Percentiles rank a stretch among this genome's conserved stretches.
phyloP scores from a whole-genome alignment of 2,329 filamentous ascomycete genomes.

The Fusarium ramigenum region DNA sequence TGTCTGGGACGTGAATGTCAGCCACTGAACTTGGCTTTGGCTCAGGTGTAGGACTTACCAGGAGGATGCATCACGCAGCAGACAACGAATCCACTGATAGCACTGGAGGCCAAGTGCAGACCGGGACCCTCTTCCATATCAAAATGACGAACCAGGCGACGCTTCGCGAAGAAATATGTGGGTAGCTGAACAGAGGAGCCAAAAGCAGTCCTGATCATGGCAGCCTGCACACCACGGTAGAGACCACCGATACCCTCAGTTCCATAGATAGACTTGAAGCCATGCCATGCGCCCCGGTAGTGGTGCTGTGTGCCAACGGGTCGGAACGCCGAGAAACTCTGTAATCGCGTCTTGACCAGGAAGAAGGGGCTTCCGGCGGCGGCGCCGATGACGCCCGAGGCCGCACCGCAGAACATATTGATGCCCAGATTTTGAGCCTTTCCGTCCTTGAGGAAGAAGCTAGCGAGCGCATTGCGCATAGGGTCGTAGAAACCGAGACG shows the following conservation, averaged over 20 bases:
- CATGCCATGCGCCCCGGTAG: constrained; percentile 87
- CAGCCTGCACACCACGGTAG: constrained; percentile 89
- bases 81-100: constrained; percentile 92
- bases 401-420: constrained; percentile 93
- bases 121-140: constrained; percentile 91
- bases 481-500: constrained; percentile 98
- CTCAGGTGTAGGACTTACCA: constrained; percentile 59
- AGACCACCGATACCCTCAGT: constrained; percentile 82
- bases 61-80: constrained; percentile 99
- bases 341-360: constrained; percentile 94
- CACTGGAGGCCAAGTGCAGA: constrained; percentile 87
- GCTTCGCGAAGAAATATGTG: constrained; percentile 98
- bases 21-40: neutral
- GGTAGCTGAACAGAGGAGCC: constrained; percentile 96
- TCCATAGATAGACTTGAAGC: constrained; percentile 80
- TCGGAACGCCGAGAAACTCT: constrained; percentile 91
- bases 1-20: constrained; percentile 64
- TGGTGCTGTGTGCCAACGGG: constrained; percentile 97
- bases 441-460: constrained; percentile 74
- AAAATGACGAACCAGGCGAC: constrained; percentile 80
- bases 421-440: constrained; percentile 85
- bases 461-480: constrained; percentile 77
- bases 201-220: constrained; percentile 96
- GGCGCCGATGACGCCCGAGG: constrained; percentile 89
- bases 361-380: constrained; percentile 97